Percentiles rank a stretch among this genome's conserved stretches.
Evolutionary conservation across 1,284 basidiomycete genomes (phyloP).

Genomic region (Puccinia polysora): DNA sequence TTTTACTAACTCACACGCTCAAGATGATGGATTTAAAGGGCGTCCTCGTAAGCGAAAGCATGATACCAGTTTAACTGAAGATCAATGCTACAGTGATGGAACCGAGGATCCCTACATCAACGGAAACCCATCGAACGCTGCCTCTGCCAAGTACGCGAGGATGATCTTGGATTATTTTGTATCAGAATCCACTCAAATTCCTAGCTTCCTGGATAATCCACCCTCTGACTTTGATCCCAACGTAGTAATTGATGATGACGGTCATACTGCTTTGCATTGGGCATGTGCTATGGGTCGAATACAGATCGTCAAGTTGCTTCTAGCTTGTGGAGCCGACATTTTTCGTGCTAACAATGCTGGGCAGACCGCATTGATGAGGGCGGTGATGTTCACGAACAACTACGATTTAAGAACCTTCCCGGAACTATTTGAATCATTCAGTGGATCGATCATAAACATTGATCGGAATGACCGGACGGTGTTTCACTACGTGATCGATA

Average conservation of each 20-base stretch:
- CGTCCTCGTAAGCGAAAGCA: constrained; percentile 46
- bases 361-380: constrained; percentile 96
- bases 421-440: constrained; percentile 91
- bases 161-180: constrained; percentile 99
- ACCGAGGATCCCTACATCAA: constrained; percentile 52
- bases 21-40: constrained; percentile 44
- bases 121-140: constrained; percentile 51
- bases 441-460: constrained; percentile 96
- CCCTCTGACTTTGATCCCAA: constrained; percentile 92
- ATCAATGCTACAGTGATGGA: constrained; percentile 47
- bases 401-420: constrained; percentile 99
- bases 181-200: constrained; percentile 90
- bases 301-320: constrained; percentile 87
- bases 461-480: constrained; percentile 97
- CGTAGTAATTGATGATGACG: constrained; percentile 96
- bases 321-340: constrained; percentile 91
- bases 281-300: constrained; percentile 98
- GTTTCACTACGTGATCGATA: constrained; percentile 96
- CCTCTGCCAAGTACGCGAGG: constrained; percentile 69
- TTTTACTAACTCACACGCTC: constrained; percentile 28
- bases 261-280: constrained; percentile 96
- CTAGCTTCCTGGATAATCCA: constrained; percentile 78
- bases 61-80: constrained; percentile 45
- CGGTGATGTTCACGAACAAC: constrained; percentile 99
- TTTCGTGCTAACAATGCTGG: constrained; percentile 96